Percentiles rank a stretch among this genome's conserved stretches.
These are phyloP conservation scores for Paracoccidioides brasiliensis DNA, from an alignment of 2,329 filamentous ascomycete species.

Conservation along the genomic window DNA sequence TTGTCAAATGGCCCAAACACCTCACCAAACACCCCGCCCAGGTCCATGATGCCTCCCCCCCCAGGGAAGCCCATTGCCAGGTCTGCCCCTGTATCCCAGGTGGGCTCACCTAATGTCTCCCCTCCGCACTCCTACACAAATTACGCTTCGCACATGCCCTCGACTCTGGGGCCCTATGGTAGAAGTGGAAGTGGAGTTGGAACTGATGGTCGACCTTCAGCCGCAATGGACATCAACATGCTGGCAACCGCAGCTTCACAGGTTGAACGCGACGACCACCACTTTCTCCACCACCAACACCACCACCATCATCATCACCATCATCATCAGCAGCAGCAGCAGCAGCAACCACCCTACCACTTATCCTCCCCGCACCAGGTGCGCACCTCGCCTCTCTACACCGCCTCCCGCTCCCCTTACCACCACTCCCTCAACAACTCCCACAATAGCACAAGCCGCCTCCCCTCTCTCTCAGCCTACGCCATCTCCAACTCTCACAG, in stretches of 20 bases:
- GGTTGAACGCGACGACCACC: slow-evolving; percentile 49
- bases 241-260: slow-evolving; percentile 56
- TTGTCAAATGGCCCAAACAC: slow-evolving; percentile 14
- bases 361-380: slow-evolving; percentile 16
- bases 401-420: slow-evolving; percentile 12
- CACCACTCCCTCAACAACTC: slow-evolving; percentile 22
- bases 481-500: slow-evolving; percentile 34
- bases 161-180: slow-evolving; percentile 45
- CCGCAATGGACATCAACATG: slow-evolving; percentile 50
- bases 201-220: slow-evolving; percentile 25
- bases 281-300: too few species aligned
- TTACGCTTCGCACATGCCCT: slow-evolving; percentile 45
- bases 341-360: slow-evolving; percentile 15
- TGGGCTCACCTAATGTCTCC: slow-evolving; percentile 89
- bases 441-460: slow-evolving; percentile 42
- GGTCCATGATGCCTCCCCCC: slow-evolving; percentile 66
- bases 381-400: slow-evolving; percentile 19
- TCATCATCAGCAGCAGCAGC: background rate
- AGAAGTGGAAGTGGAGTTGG: slow-evolving; percentile 29
- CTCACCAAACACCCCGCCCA: slow-evolving; percentile 31
- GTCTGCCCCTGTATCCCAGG: slow-evolving; percentile 73
- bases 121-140: slow-evolving; percentile 74
- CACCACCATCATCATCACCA: too few species aligned
- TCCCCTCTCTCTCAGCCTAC: slow-evolving; percentile 67
- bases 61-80: slow-evolving; percentile 68